Percentiles rank a stretch among this genome's conserved stretches.
Evolutionary conservation across 2,329 filamentous ascomycete species (phyloP).

Genomic region (Ceratocystis harringtonii): DNA sequence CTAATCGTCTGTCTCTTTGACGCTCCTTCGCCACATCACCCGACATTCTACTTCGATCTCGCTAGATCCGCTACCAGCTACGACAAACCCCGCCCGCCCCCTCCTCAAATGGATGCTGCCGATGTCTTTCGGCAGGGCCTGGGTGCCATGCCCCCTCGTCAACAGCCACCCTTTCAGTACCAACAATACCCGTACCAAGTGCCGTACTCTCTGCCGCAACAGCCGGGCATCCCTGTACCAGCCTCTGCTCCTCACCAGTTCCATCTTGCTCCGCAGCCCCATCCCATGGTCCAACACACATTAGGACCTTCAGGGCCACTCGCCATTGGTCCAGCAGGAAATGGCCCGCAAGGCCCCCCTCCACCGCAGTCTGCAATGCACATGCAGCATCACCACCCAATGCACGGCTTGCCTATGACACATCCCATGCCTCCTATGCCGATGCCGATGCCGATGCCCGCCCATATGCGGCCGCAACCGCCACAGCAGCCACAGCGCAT

Average conservation of each 20-base stretch:
- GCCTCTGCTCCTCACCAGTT: slow-evolving; percentile 7
- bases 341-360: slow-evolving; percentile 11
- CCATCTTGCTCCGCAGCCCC: slow-evolving; percentile 20
- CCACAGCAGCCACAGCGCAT: slow-evolving; percentile 10
- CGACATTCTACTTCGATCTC: neutral
- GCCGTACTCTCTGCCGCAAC: slow-evolving; percentile 12
- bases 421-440: slow-evolving; percentile 13
- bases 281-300: slow-evolving; percentile 17
- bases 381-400: slow-evolving; percentile 19
- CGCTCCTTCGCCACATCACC: neutral
- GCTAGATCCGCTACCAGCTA: no score
- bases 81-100: neutral
- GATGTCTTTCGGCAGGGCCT: slow-evolving; percentile 46
- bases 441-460: slow-evolving; percentile 14
- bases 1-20: neutral
- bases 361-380: slow-evolving; percentile 17
- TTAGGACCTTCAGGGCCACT: neutral
- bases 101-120: slow-evolving; percentile 39
- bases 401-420: slow-evolving; percentile 17
- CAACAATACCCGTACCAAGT: slow-evolving; percentile 16
- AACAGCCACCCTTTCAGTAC: slow-evolving; percentile 15
- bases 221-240: slow-evolving; percentile 15
- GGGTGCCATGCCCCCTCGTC: slow-evolving; percentile 23
- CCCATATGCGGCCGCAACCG: slow-evolving; percentile 2
- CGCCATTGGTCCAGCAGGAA: neutral